A percentile compares a stretch with the other conserved stretches of the same genome.
Evolutionary conservation across 306 rosid genomes (phyloP).

Genomic region (Inga leiocalycina): DNA sequence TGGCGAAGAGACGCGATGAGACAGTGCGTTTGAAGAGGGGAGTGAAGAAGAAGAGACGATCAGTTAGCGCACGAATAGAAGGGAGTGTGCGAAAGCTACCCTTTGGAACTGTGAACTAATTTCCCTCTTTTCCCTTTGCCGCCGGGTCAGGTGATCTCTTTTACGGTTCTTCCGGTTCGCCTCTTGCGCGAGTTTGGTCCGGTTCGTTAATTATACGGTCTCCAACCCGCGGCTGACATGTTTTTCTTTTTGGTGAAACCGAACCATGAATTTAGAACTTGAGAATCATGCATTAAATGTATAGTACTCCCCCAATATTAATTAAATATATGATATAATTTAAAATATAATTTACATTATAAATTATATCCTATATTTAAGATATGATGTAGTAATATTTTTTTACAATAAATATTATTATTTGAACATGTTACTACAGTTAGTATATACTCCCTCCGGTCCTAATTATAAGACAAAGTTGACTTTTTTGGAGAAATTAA

Average conservation of each 20-base stretch:
- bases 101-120: conserved; percentile 3
- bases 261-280: neutral
- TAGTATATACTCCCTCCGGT: too few species aligned
- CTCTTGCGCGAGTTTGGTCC: neutral
- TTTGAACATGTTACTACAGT: neutral
- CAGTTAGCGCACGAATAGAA: conserved; percentile 23
- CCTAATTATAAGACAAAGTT: too few species aligned
- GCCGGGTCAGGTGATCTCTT: conserved; percentile 10
- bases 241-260: too few species aligned
- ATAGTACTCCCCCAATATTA: too few species aligned
- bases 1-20: conserved; percentile 24
- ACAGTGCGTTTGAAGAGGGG: conserved; percentile 22
- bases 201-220: neutral
- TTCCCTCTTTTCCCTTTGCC: neutral
- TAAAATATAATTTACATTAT: too few species aligned
- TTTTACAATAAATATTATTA: neutral
- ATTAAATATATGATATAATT: too few species aligned
- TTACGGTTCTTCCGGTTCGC: conserved; percentile 5
- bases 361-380: too few species aligned
- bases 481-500: too few species aligned
- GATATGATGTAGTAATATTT: too few species aligned
- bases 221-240: neutral
- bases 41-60: conserved; percentile 1
- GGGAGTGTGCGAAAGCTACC: conserved; percentile 28
- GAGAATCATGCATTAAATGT: neutral